These are phyloP conservation scores for Alternaria longipes DNA, from an alignment of 2,329 filamentous ascomycete genomes.

Conservation along the genomic window DNA sequence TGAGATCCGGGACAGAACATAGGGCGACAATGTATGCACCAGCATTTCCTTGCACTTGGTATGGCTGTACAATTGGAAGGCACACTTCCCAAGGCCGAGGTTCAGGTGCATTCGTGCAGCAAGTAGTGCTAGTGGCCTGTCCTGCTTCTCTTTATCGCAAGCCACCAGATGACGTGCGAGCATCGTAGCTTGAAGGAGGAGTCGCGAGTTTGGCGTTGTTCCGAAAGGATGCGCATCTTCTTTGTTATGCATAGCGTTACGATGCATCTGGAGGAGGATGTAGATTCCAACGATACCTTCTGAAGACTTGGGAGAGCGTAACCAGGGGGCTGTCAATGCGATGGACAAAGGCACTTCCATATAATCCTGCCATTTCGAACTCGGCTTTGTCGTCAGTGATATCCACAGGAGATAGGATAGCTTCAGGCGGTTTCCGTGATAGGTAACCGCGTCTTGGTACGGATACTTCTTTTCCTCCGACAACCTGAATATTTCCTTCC, in stretches of 20 bases:
- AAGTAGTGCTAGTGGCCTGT: constrained; percentile 42
- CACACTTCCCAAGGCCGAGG: constrained; percentile 42
- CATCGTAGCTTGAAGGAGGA: constrained; percentile 42
- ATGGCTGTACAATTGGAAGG: constrained; percentile 40
- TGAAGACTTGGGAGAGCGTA: constrained; percentile 23
- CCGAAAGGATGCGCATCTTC: constrained; percentile 4
- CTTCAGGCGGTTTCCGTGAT: constrained; percentile 30
- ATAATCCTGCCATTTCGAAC: not conserved
- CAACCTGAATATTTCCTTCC: not conserved
- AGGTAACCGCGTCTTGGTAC: not conserved
- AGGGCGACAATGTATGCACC: constrained; percentile 43
- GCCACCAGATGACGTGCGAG: constrained; percentile 36
- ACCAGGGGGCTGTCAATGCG: constrained; percentile 3
- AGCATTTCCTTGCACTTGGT: constrained; percentile 48
- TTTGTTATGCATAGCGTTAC: constrained; percentile 8
- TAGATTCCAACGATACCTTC: constrained; percentile 34
- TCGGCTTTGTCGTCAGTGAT: constrained; percentile 17
- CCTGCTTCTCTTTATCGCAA: constrained; percentile 35
- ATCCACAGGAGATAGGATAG: constrained; percentile 40
- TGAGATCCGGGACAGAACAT: constrained; percentile 44
- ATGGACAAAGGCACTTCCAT: not conserved
- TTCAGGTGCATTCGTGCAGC: constrained; percentile 44
- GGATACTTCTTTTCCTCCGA: not conserved
- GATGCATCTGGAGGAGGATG: constrained; percentile 34
- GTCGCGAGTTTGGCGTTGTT: constrained; percentile 22